These are phyloP conservation scores for Xylaria cubensis DNA, from an alignment of 495 filamentous ascomycete genomes.

Conservation along the genomic window DNA sequence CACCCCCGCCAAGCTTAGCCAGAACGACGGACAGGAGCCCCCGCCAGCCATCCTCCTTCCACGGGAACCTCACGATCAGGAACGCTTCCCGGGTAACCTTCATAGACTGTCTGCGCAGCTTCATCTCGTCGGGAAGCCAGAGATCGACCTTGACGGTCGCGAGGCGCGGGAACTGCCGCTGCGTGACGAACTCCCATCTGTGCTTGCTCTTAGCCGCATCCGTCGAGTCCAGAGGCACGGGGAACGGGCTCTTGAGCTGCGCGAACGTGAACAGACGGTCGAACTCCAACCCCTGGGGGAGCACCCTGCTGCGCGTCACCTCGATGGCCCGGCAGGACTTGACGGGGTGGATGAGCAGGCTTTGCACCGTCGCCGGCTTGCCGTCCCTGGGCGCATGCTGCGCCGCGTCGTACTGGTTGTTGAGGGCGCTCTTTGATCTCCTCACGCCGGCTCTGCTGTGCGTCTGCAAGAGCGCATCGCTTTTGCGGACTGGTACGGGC, in stretches of 20 bases:
- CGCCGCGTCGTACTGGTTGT: slow-evolving; percentile 45
- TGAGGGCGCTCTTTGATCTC: slow-evolving; percentile 50
- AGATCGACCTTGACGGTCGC: slow-evolving; percentile 78
- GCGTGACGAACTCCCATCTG: slow-evolving; percentile 82
- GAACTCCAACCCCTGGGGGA: slow-evolving; percentile 76
- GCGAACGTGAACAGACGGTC: slow-evolving; percentile 88
- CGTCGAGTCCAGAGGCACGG: slow-evolving; percentile 45
- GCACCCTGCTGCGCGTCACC: slow-evolving; percentile 67
- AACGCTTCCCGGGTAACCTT: slow-evolving; percentile 57
- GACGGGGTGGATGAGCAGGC: slow-evolving; percentile 84
- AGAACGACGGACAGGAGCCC: slow-evolving; percentile 47
- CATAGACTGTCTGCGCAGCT: slow-evolving; percentile 49
- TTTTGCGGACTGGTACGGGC: slow-evolving; percentile 50
- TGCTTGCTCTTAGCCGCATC: slow-evolving; percentile 54
- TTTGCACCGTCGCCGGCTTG: slow-evolving; percentile 63
- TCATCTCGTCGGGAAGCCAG: slow-evolving; percentile 74
- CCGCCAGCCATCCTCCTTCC: slow-evolving; percentile 52
- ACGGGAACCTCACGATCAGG: slow-evolving; percentile 67
- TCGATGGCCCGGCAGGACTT: slow-evolving; percentile 88
- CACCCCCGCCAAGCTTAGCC: slow-evolving; percentile 54
- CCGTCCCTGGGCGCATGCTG: slow-evolving; percentile 43
- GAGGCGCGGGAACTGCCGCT: slow-evolving; percentile 73
- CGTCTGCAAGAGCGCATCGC: slow-evolving; percentile 56
- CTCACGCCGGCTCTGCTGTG: slow-evolving; percentile 48
- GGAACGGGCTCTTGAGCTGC: slow-evolving; percentile 64